A percentile compares a stretch with the other conserved stretches of the same genome.
These are phyloP conservation scores for Vigna nakashimae DNA, from an alignment of 306 rosid species.

Conservation along the genomic window DNA sequence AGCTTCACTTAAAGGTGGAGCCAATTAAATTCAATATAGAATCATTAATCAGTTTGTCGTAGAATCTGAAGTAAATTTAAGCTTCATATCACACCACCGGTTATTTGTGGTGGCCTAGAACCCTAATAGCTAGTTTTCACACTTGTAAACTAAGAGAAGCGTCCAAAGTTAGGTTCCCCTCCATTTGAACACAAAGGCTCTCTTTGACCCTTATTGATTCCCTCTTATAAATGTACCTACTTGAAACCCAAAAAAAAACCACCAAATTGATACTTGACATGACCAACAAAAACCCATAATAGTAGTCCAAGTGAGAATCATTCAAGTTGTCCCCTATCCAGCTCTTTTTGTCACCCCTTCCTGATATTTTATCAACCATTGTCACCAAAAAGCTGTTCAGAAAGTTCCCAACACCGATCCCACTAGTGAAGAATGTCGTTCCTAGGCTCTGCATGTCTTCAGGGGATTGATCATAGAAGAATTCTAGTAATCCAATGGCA, in stretches of 20 bases:
- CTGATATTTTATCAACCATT: conserved; percentile 67
- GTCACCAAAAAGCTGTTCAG: conserved; percentile 82
- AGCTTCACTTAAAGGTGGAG: conserved; percentile 7
- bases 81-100: conserved; percentile 23
- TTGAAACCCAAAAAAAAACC: conserved; percentile 58
- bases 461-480: conserved; percentile 94
- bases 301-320: conserved; percentile 84
- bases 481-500: conserved; percentile 84
- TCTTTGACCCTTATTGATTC: conserved; percentile 50
- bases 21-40: conserved; percentile 32
- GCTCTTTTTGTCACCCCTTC: conserved; percentile 60
- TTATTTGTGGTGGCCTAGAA: conserved; percentile 15
- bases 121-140: conserved; percentile 24
- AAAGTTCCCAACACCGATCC: conserved; percentile 81
- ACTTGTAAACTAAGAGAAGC: conserved; percentile 60
- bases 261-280: conserved; percentile 47
- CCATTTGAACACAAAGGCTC: conserved; percentile 50
- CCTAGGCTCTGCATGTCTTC: conserved; percentile 91
- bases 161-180: conserved; percentile 48
- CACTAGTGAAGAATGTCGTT: conserved; percentile 75
- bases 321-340: conserved; percentile 90
- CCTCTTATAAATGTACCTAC: conserved; percentile 55
- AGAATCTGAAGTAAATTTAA: conserved; percentile 19
- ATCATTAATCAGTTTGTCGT: conserved; percentile 10
- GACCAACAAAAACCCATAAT: conserved; percentile 73